These are phyloP conservation scores for Boletus pseudopeckii DNA, from an alignment of 768 basidiomycete genomes.

Conservation along the genomic window DNA sequence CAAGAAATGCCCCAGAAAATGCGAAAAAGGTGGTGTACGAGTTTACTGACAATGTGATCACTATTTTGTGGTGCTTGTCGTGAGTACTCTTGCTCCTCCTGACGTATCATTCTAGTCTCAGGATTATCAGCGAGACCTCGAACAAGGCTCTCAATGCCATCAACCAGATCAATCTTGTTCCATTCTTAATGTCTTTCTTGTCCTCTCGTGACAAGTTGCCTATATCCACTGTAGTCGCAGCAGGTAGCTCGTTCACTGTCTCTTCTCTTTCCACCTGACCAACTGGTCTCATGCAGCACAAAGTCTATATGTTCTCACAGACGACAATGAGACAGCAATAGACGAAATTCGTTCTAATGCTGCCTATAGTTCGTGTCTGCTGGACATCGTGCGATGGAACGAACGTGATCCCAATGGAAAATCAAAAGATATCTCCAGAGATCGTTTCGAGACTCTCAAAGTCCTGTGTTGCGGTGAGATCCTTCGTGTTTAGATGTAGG, in stretches of 20 bases:
- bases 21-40: slow-evolving; percentile 77
- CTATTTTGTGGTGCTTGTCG: slow-evolving; percentile 92
- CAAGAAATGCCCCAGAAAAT: slow-evolving; percentile 64
- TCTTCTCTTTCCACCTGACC: background rate
- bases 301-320: slow-evolving; percentile 88
- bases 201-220: slow-evolving; percentile 67
- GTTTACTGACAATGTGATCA: slow-evolving; percentile 90
- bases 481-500: background rate
- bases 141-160: slow-evolving; percentile 80
- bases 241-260: slow-evolving; percentile 48
- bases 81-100: slow-evolving; percentile 45
- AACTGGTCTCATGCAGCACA: slow-evolving; percentile 53
- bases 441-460: slow-evolving; percentile 49
- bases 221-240: slow-evolving; percentile 68
- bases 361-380: slow-evolving; percentile 59
- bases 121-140: slow-evolving; percentile 70
- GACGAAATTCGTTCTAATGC: slow-evolving; percentile 60
- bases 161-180: slow-evolving; percentile 72
- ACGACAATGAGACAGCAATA: slow-evolving; percentile 80
- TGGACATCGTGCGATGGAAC: slow-evolving; percentile 52
- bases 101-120: slow-evolving; percentile 16
- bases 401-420: slow-evolving; percentile 33
- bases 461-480: slow-evolving; percentile 67
- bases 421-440: slow-evolving; percentile 43
- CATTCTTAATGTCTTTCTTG: slow-evolving; percentile 90